Conservation (phyloP, 2,329 filamentous ascomycete species). For the Penicillium sp. region DNA sequence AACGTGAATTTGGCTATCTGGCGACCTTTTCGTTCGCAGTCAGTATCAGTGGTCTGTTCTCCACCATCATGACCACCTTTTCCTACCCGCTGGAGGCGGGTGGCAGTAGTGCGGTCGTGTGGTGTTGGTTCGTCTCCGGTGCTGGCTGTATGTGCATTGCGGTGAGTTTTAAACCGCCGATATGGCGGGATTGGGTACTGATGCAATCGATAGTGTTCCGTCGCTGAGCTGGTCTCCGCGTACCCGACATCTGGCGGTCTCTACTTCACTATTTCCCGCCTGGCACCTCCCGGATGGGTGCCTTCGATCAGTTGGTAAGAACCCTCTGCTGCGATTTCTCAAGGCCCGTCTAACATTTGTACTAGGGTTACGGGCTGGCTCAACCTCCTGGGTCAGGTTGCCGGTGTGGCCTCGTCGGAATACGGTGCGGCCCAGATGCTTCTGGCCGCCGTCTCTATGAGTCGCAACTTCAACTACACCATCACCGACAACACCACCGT, state of each 20-base stretch:
- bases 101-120: slow-evolving; percentile 54
- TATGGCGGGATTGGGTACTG: not conserved
- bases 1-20: slow-evolving; percentile 58
- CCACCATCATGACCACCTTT: slow-evolving; percentile 57
- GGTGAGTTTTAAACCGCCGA: slow-evolving; percentile 6
- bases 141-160: slow-evolving; percentile 57
- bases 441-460: slow-evolving; percentile 55
- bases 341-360: too few species aligned
- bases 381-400: slow-evolving; percentile 54
- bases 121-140: slow-evolving; percentile 60
- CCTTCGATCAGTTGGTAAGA: slow-evolving; percentile 49
- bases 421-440: slow-evolving; percentile 59
- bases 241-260: slow-evolving; percentile 58
- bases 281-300: slow-evolving; percentile 50
- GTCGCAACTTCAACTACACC: slow-evolving; percentile 47
- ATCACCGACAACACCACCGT: slow-evolving; percentile 51
- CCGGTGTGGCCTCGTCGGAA: slow-evolving; percentile 57
- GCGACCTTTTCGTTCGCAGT: slow-evolving; percentile 62
- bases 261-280: slow-evolving; percentile 58
- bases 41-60: slow-evolving; percentile 56
- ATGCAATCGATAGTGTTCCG: slow-evolving; percentile 36
- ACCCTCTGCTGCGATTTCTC: too few species aligned
- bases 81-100: slow-evolving; percentile 54
- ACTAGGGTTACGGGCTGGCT: slow-evolving; percentile 47
- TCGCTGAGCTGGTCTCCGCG: slow-evolving; percentile 57